Base-by-base conservation (phyloP, 805 yeast species). In the Ogataea degrootiae region DNA sequence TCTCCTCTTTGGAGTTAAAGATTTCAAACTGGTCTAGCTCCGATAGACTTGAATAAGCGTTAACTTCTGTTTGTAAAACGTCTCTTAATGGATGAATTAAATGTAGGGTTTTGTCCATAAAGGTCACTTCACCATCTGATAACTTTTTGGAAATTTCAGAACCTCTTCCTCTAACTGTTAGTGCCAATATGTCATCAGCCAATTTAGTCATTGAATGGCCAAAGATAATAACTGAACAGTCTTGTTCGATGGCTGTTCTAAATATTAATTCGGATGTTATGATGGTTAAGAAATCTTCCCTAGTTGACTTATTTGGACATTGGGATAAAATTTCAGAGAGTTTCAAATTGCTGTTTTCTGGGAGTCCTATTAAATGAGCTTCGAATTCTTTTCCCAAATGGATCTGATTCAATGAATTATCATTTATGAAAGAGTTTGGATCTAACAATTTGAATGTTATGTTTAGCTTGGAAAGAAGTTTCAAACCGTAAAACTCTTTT, bases 111-210 rank as follows among this genome's bases (percentile, higher is more conserved):
- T 51, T 45, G 3, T 55, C 72, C 21, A 60, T 57, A 45, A 58
- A 65, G 1, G 59, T 57, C 1, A 61, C 63, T 0, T 60, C 65
- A 4, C 69, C 75, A 53, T 79, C 81, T 7, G 82, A 69, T 22
- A 85, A 60, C 11, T 72, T 63, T 5, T 68, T 60, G 23, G 87
- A 76, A 6, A 91, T 75, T 34, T 74, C 74, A 2, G 85, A 73
- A 0, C 97, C 98, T 51, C 96, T 75, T 12, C 98, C 98, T 57
- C 83, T 87, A 5, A 89, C 90, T 0, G 96, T 84, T 46, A 87
- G 66, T 0, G 95, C 74, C 34, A 92, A 71, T n/a, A 87, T 80
- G 51, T 82, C 82, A 57, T 85, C 88, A 1, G 97, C 96, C 22
- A 91, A 62, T 38, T 82, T 74, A 1, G 96, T 86, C 95, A 88